Base-by-base conservation (phyloP, 805 yeast species). In the Saccharomycopsis sp. region DNA sequence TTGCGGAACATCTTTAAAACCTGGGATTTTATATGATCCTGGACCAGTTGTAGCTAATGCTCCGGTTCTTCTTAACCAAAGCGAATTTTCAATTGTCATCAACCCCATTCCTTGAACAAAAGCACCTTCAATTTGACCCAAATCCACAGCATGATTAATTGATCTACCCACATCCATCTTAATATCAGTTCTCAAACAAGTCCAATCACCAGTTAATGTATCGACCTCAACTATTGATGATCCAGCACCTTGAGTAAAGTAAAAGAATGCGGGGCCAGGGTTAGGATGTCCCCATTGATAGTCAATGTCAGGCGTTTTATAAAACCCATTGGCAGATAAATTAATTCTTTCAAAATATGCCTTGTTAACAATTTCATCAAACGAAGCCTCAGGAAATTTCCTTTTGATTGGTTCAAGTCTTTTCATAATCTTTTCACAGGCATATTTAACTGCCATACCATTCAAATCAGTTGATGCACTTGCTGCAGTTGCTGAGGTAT, bases 111-210 rank as follows among this genome's bases (percentile, higher is more conserved):
- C 75, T 55, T 71, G 75, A 9, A 71, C 61, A 49, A 64, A 71
- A 0, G 74, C 75, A 29, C 75, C 75, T 51, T 71, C 75, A 31
- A 71, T 71, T 55, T 71, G 75, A 5, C 75, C 75, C 52, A 68
- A 69, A 46, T 70, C 74, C 43, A 71, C 70, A 13, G 74, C 74
- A 48, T 68, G 67, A 51, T 71, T 71, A 41, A 71, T 56, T 7
- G 75, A 67, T 22, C 73, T 64, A 17, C 75, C 75, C 44, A 68
- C 64, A 54, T 71, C 75, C 74, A 71, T 68, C 56, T 65, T 64
- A 41, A 71, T 64, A 49, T 69, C 72, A 3, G 70, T 56, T 29
- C 68, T 56, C 37, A 69, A 54, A 32, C 61, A 61, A 2, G 66
- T 54, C 73, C 72, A 70, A 51, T 70, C 75, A 6, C 75, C 75